Evolutionary conservation across 2,329 filamentous ascomycete species (phyloP), one percentile per base, ranked within the genome.

Genomic region (Alternaria brassicicola): DNA sequence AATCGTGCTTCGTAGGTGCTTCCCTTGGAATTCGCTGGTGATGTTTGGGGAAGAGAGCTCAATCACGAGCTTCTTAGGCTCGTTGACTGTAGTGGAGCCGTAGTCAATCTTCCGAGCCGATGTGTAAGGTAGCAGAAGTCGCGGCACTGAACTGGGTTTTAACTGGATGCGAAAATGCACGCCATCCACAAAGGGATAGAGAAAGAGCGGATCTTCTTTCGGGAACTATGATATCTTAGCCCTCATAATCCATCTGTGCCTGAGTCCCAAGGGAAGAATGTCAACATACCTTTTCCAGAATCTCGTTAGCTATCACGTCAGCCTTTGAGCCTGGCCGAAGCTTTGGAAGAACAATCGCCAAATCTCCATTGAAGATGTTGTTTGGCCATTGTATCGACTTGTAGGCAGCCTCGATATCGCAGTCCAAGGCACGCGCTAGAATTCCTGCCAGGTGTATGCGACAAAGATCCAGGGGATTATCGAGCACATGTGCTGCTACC

Each of bases 21-120:
- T 85, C 21, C 84, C 86, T 64, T 89, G 84, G 69, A 90, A 89
- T 15, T 87, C 89, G 74, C 89, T 90, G 28, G 88, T 88, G 54
- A 92, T 90, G 70, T 92, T 92, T 28, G 89, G 89, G 0, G 88
- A 91, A 1, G 88, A 90, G 69, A 91, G 91, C 67, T 92, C 89
- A 63, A 92, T 82, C 30, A 92, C 81, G 3, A 84, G 71, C 58
- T 81, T 83, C 78, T 88, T 88, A 56, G 78, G 78, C 57, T 80
- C 83, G 55, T 80, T 76, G 43, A 78, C 80, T 2, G 83, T n/a
- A 10, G 15, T 7, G 4, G 19, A 33, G 19, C 89, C 89, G 63
- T 85, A 93, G 5, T 77, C 75, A 2, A 70, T 59, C 47, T 83
- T 82, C 39, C 83, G 81, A 41, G 81, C 77, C 26, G 86, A 83